Evolutionary conservation across 164 flowering plant genomes (phyloP).

Genomic region (Houttuynia cordata): DNA sequence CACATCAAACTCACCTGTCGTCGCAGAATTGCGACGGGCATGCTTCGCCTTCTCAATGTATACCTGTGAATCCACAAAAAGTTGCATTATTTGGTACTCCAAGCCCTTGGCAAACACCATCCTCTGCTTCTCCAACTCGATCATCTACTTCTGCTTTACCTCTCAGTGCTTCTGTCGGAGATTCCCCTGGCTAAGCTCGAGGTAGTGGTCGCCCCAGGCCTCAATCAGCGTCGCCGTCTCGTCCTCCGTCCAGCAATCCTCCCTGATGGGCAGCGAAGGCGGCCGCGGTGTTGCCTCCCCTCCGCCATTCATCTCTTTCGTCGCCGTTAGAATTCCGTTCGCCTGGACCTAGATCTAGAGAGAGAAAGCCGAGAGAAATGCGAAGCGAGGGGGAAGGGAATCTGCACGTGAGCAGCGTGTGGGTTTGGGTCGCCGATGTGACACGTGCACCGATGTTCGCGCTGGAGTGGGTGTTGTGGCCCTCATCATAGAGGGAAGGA

Average conservation of each 20-base stretch:
- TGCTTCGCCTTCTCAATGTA: constrained; percentile 71
- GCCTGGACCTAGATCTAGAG: no score
- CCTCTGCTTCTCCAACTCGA: constrained; percentile 79
- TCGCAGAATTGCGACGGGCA: constrained; percentile 32
- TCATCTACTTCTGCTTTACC: constrained; percentile 60
- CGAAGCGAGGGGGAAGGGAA: neutral
- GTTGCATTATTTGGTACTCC: constrained; percentile 77
- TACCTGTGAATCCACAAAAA: constrained; percentile 74
- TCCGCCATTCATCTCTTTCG: constrained; percentile 9
- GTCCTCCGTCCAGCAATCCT: constrained; percentile 91
- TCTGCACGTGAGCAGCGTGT: neutral
- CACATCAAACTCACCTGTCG: neutral
- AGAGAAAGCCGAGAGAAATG: neutral
- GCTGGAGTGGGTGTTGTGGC: neutral
- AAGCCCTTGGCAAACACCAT: constrained; percentile 66
- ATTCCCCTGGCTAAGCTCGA: constrained; percentile 71
- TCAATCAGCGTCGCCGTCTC: constrained; percentile 65
- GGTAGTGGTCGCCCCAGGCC: constrained; percentile 74
- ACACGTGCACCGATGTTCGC: neutral
- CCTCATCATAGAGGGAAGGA: no score
- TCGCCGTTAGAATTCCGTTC: neutral
- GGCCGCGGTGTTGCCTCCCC: constrained; percentile 8
- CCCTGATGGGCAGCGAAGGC: constrained; percentile 38
- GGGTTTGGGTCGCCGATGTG: neutral
- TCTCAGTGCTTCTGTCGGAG: constrained; percentile 93